These are phyloP conservation scores for Solanum chilense DNA, from an alignment of 257 asterid genomes.

Conservation along the genomic window DNA sequence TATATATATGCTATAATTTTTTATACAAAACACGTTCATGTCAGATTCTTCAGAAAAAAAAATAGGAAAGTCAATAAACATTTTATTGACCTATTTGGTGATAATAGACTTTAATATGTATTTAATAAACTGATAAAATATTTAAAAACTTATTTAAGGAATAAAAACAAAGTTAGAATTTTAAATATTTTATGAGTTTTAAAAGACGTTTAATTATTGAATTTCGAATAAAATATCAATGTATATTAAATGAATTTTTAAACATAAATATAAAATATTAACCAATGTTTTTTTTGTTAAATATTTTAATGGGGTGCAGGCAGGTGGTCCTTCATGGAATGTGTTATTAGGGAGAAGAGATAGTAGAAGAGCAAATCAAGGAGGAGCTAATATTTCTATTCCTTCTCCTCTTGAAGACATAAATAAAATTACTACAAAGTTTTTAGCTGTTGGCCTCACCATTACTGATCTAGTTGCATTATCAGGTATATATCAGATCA, in stretches of 20 bases:
- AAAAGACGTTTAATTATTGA: background rate
- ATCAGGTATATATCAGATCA: slow-evolving; percentile 28
- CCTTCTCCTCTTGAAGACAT: slow-evolving; percentile 48
- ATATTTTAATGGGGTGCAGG: slow-evolving; percentile 12
- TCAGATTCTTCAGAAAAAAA: background rate
- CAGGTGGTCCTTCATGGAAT: slow-evolving; percentile 64
- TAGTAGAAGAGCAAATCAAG: slow-evolving; percentile 39
- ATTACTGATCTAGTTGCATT: slow-evolving; percentile 44
- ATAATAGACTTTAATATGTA: background rate
- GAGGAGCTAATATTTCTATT: slow-evolving; percentile 41
- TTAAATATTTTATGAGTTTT: background rate
- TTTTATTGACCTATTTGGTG: background rate
- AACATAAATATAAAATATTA: too few relatives aligned
- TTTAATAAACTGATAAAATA: background rate
- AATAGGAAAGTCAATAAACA: rapidly evolving
- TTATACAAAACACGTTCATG: rapidly evolving
- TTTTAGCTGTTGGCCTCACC: slow-evolving; percentile 39
- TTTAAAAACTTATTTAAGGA: background rate
- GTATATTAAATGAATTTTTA: background rate
- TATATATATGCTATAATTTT: background rate
- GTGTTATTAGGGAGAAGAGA: slow-evolving; percentile 62
- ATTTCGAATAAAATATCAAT: background rate
- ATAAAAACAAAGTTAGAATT: background rate
- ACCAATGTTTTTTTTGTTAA: too few relatives aligned
- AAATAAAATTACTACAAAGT: slow-evolving; percentile 36